Base-by-base conservation (phyloP, 352 stramenopile genomes). In the Pythium sp. region DNA sequence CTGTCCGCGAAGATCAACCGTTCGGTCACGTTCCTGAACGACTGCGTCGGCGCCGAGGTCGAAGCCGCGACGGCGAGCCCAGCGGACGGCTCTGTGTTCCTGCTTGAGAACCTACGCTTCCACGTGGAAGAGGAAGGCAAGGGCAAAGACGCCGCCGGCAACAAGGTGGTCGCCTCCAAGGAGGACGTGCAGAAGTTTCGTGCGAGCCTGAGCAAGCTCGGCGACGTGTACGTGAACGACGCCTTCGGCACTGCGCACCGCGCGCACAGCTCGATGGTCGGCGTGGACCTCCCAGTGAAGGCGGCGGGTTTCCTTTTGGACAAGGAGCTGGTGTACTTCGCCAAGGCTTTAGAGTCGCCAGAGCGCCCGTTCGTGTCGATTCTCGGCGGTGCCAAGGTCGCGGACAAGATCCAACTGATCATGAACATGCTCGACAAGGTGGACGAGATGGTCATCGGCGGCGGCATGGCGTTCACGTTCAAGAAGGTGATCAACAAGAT, bases 391-490 rank as follows among this genome's bases (percentile, higher is more conserved):
- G 97, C 98, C 69, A 99, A 99, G 87, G 98, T 99, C 46, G 97
- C 95, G 47, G 98, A 98, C 72, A 99, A 99, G 86, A 99, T 99
- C 76, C 94, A 98, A 64, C 87, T 99, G 26, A 99, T 99, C 84
- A 97, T 99, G 89, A 98, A 96, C 75, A 93, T 99, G 76, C 90
- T 99, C 36, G 97, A 99, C 74, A 99, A 99, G 79, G 89, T 97
- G 58, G 98, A 99, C 78, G 95, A 97, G 68, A 98, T 99, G 82
- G 88, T 99, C 55, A 91, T 99, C 53, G 98, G 98, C 60, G 98
- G 97, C 58, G 98, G 98, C 74, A 99, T 99, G 98, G 98, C 98
- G 66, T 99, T 99, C 81, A 99, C 98, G n/a, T 99, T 99, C 85
- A 99, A 99, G 81, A 99, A 99, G 85, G 97, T 98, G 62, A 78